Conservation (phyloP, 495 filamentous ascomycete species). For the Bryoglossum gracile region DNA sequence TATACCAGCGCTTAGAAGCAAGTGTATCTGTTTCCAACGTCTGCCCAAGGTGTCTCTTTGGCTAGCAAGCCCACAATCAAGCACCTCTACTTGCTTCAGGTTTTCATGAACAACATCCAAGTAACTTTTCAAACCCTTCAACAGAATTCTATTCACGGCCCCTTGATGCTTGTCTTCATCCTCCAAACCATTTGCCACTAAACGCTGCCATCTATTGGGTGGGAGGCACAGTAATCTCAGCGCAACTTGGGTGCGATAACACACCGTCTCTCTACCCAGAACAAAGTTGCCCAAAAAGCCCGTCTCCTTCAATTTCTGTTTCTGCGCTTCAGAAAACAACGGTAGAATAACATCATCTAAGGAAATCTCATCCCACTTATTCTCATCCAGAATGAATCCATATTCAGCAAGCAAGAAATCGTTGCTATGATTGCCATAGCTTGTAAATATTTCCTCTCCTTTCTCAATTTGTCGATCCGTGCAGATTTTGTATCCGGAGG, state of each 20-base stretch:
- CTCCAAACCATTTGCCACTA: slow-evolving; percentile 12
- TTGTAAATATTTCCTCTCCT: slow-evolving; percentile 59
- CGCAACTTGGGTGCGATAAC: slow-evolving; percentile 52
- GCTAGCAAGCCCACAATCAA: background rate
- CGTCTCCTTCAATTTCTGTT: slow-evolving; percentile 37
- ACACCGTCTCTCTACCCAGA: slow-evolving; percentile 32
- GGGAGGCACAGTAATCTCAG: slow-evolving; percentile 29
- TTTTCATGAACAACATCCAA: background rate
- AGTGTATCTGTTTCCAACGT: slow-evolving; percentile 23
- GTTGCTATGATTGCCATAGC: slow-evolving; percentile 61
- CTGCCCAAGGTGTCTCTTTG: slow-evolving; percentile 20
- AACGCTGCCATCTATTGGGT: slow-evolving; percentile 9
- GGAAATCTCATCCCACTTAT: slow-evolving; percentile 44
- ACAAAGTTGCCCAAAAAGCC: slow-evolving; percentile 40
- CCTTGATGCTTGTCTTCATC: slow-evolving; percentile 17
- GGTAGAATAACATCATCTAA: slow-evolving; percentile 52
- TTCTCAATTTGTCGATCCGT: slow-evolving; percentile 22
- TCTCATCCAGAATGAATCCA: slow-evolving; percentile 53
- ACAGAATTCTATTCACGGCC: slow-evolving; percentile 15
- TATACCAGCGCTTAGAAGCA: slow-evolving; percentile 7
- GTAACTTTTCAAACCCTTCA: slow-evolving; percentile 7
- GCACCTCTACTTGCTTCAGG: slow-evolving; percentile 1
- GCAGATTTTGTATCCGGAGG: slow-evolving; percentile 11
- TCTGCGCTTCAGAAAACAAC: slow-evolving; percentile 31
- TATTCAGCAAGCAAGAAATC: slow-evolving; percentile 65